These are phyloP conservation scores for Haplosporangium gracile DNA, from an alignment of 192 early-diverging fungal species.

Conservation along the genomic window DNA sequence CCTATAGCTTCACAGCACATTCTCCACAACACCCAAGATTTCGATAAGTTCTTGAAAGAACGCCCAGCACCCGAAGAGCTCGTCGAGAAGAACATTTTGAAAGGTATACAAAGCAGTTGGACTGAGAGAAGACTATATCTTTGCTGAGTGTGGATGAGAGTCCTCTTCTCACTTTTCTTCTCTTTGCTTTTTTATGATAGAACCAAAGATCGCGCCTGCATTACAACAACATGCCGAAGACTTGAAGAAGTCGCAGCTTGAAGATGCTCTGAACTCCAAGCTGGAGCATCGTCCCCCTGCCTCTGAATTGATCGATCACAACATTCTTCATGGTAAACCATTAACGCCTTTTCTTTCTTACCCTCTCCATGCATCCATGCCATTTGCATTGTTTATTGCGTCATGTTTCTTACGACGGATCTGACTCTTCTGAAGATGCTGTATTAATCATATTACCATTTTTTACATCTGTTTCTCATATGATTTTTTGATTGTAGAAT, in stretches of 20 bases:
- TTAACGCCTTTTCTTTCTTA: too few species aligned
- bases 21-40: constrained; percentile 19
- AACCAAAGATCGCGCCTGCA: constrained; percentile 60
- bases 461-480: neutral
- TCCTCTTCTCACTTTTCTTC: neutral
- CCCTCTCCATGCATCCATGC: too few species aligned
- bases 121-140: neutral
- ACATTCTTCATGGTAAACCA: constrained; percentile 60
- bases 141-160: neutral
- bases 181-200: constrained; percentile 17
- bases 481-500: constrained; percentile 28
- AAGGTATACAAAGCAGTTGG: neutral
- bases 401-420: too few species aligned
- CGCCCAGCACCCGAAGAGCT: constrained; percentile 59
- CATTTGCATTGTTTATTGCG: neutral
- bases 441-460: neutral
- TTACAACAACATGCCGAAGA: constrained; percentile 60
- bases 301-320: constrained; percentile 63
- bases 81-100: constrained; percentile 70
- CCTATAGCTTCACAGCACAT: neutral
- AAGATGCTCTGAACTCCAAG: constrained; percentile 68
- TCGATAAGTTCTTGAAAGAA: constrained; percentile 45
- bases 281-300: constrained; percentile 65
- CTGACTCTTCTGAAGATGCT: neutral
- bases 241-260: constrained; percentile 59